Evolutionary conservation across 169 alveolate genomes (phyloP).

Genomic region (Eimeria acervulina): DNA sequence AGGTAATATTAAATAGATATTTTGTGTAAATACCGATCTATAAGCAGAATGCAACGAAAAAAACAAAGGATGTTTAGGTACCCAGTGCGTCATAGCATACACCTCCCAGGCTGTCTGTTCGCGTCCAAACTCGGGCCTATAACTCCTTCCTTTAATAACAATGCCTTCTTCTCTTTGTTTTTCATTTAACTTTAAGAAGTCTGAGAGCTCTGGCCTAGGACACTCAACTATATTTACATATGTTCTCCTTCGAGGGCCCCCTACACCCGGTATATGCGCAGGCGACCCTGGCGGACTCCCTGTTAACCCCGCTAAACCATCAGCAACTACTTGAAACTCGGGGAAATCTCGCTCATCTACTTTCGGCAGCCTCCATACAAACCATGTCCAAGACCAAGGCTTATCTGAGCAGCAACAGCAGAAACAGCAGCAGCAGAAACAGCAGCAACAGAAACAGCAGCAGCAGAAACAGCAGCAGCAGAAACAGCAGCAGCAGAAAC

Average conservation of each 20-base stretch:
- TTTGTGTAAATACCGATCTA: neutral
- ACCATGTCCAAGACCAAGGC: slow-evolving; percentile 54
- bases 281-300: slow-evolving; percentile 18
- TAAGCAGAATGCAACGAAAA: neutral
- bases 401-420: neutral
- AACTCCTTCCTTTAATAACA: slow-evolving; percentile 32
- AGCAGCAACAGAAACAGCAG: neutral
- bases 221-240: neutral
- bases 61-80: neutral
- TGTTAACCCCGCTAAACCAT: neutral
- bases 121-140: neutral
- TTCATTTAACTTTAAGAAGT: neutral
- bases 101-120: slow-evolving; percentile 39
- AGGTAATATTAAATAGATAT: slow-evolving; percentile 51
- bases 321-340: slow-evolving; percentile 38
- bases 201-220: slow-evolving; percentile 29
- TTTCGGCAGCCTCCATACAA: neutral
- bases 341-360: slow-evolving; percentile 34
- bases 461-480: too few species aligned
- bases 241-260: neutral
- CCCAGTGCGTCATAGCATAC: slow-evolving; percentile 29
- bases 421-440: too few species aligned
- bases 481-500: neutral
- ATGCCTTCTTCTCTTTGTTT: slow-evolving; percentile 25
- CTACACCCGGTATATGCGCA: neutral